phyloP scores from a whole-genome alignment of 2,329 filamentous ascomycete species.

The Alternaria sp. region DNA sequence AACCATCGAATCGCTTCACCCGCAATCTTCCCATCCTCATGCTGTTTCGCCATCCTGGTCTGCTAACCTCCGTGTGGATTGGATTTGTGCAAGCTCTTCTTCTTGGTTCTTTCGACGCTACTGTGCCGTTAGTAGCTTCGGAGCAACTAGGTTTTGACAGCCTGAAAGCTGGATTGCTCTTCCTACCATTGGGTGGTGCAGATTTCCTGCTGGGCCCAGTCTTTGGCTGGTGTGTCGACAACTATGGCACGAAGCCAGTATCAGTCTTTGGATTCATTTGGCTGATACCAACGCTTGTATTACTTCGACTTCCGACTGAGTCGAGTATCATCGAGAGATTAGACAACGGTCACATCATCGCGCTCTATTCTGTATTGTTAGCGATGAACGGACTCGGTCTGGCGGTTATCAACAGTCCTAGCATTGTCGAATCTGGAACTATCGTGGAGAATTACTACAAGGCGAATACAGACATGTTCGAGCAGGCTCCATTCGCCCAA shows the following conservation, averaged over 20 bases:
- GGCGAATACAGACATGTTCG: constrained; percentile 62
- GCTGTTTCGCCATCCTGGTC: constrained; percentile 42
- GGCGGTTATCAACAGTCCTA: constrained; percentile 60
- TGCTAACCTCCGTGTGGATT: constrained; percentile 44
- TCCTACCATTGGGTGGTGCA: constrained; percentile 53
- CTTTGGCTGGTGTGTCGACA: constrained; percentile 57
- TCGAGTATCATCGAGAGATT: constrained; percentile 21
- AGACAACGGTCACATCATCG: constrained; percentile 42
- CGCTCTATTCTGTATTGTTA: constrained; percentile 56
- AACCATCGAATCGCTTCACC: constrained; percentile 49
- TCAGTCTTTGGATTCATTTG: constrained; percentile 52
- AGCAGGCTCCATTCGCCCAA: constrained; percentile 67
- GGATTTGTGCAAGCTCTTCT: constrained; percentile 43
- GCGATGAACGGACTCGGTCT: constrained; percentile 59
- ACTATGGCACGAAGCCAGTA: constrained; percentile 52
- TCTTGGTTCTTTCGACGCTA: constrained; percentile 56
- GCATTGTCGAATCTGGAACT: constrained; percentile 63
- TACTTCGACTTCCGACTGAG: constrained; percentile 51
- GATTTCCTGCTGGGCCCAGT: constrained; percentile 56
- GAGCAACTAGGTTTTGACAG: constrained; percentile 55
- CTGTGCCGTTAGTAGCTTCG: constrained; percentile 53
- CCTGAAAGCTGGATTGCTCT: constrained; percentile 53
- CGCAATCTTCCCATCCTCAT: constrained; percentile 57
- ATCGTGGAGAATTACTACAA: constrained; percentile 63
- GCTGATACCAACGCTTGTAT: constrained; percentile 51